Percentiles rank a stretch among this genome's conserved stretches.
Conservation (phyloP, 2,329 filamentous ascomycete genomes). For the Chalaropsis ovoidea region DNA sequence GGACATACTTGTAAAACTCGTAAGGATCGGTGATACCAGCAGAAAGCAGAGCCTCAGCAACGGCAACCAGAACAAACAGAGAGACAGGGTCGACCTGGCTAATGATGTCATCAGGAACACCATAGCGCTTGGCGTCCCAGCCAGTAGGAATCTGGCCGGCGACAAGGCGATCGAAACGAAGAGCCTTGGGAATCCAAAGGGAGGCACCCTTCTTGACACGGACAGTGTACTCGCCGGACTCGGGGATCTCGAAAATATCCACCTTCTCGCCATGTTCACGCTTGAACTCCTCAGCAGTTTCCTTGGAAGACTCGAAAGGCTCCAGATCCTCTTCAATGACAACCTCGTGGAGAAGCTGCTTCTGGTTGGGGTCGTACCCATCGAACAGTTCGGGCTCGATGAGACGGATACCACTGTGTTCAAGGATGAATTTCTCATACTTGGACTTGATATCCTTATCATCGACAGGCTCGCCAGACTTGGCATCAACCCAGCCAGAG, state of each 20-base stretch:
- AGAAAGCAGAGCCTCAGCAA: constrained; percentile 79
- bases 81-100: constrained; percentile 95
- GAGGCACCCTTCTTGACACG: constrained; percentile 92
- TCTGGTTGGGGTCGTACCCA: constrained; percentile 96
- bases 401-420: constrained; percentile 92
- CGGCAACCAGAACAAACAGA: constrained; percentile 87
- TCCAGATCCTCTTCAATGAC: constrained; percentile 96
- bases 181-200: constrained; percentile 90
- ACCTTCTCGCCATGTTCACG: constrained; percentile 95
- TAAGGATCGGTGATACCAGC: constrained; percentile 97
- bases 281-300: constrained; percentile 95
- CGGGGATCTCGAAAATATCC: constrained; percentile 88
- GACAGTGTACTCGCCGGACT: constrained; percentile 88
- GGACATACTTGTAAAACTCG: constrained; percentile 99
- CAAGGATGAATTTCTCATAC: constrained; percentile 93
- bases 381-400: constrained; percentile 96
- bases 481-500: constrained; percentile 91
- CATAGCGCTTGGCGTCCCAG: constrained; percentile 94
- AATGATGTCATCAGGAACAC: constrained; percentile 95
- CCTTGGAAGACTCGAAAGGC: constrained; percentile 93
- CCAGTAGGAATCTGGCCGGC: constrained; percentile 94
- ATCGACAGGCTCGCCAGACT: constrained; percentile 88
- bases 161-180: constrained; percentile 93
- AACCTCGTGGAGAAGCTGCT: constrained; percentile 94
- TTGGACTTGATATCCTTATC: constrained; percentile 97